phyloP scores from a whole-genome alignment of 2,329 filamentous ascomycete genomes.

The Fonsecaea multimorphosa region DNA sequence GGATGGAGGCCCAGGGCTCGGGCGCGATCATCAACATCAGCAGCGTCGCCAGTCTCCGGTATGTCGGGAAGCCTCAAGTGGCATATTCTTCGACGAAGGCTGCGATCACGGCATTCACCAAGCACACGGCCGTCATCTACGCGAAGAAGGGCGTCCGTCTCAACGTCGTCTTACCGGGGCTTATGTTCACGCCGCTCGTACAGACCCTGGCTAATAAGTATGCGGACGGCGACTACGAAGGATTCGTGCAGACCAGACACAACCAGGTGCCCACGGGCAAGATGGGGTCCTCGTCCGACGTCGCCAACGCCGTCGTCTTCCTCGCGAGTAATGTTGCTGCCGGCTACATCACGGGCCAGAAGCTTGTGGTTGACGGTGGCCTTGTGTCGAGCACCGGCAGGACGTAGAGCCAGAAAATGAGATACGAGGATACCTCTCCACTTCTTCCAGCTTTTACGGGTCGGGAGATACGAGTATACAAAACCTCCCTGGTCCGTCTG shows the following conservation, averaged over 20 bases:
- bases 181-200: constrained; percentile 63
- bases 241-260: constrained; percentile 59
- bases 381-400: constrained; percentile 40
- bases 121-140: constrained; percentile 57
- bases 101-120: constrained; percentile 55
- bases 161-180: constrained; percentile 62
- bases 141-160: constrained; percentile 56
- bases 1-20: constrained; percentile 59
- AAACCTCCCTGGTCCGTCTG: no score
- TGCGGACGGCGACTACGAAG: constrained; percentile 54
- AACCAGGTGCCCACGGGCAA: constrained; percentile 64
- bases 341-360: constrained; percentile 64
- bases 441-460: not conserved
- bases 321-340: constrained; percentile 63
- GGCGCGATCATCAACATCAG: constrained; percentile 58
- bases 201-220: constrained; percentile 55
- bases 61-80: constrained; percentile 59
- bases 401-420: constrained; percentile 31
- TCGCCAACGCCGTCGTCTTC: constrained; percentile 63
- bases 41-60: constrained; percentile 60
- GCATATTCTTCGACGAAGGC: constrained; percentile 59
- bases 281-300: constrained; percentile 67
- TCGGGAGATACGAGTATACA: no score
- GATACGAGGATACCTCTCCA: not conserved
- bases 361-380: constrained; percentile 58